Conservation (phyloP, 148 eudicot genomes). For the Beta vulgaris region DNA sequence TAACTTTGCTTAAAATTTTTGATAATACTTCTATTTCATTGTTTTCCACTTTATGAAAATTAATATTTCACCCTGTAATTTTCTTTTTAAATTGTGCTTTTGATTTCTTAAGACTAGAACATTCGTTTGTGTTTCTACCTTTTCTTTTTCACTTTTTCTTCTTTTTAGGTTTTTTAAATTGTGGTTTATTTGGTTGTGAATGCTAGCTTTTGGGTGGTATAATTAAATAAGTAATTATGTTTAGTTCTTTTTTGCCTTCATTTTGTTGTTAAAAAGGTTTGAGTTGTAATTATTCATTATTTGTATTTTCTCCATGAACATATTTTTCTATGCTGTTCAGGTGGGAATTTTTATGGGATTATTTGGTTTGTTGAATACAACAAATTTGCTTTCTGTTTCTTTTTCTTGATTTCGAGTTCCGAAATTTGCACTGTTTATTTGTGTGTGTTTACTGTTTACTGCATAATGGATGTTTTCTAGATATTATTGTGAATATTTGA, state of each 20-base stretch:
- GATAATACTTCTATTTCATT: background rate
- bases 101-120: conserved; percentile 4
- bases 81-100: conserved; percentile 2
- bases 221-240: too few species aligned
- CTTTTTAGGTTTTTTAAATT: background rate
- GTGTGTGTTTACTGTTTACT: background rate
- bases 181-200: background rate
- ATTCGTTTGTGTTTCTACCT: background rate
- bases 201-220: background rate
- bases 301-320: too few species aligned
- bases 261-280: too few species aligned
- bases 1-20: background rate
- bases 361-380: background rate
- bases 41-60: background rate
- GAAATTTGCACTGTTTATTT: background rate
- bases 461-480: background rate
- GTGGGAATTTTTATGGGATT: background rate
- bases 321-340: background rate
- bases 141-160: background rate
- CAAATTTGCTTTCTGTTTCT: too few species aligned
- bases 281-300: too few species aligned
- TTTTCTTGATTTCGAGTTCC: too few species aligned
- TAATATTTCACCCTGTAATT: background rate
- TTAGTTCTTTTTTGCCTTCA: too few species aligned
- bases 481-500: background rate